phyloP scores from a whole-genome alignment of 257 asterid species.

The Buddleja alternifolia region DNA sequence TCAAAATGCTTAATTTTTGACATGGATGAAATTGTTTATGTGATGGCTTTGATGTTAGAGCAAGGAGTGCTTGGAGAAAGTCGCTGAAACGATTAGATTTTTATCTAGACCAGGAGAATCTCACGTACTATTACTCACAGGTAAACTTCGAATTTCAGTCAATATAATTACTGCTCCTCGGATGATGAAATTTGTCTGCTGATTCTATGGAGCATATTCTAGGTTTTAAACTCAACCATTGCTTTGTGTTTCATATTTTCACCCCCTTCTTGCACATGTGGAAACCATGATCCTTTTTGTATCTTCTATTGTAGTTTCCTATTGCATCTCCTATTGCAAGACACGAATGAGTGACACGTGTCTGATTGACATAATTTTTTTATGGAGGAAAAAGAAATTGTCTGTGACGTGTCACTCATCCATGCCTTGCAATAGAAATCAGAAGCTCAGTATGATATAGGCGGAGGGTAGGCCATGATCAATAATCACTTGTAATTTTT shows the following conservation, averaged over 20 bases:
- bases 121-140: constrained; percentile 78
- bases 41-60: constrained; percentile 59
- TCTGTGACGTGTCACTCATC: too few species aligned
- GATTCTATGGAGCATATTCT: constrained; percentile 8
- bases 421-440: background rate
- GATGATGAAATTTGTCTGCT: background rate
- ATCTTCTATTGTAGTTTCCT: background rate
- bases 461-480: background rate
- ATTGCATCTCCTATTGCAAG: too few species aligned
- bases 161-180: constrained; percentile 2
- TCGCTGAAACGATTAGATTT: constrained; percentile 70
- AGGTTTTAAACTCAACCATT: background rate
- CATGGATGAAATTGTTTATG: constrained; percentile 9
- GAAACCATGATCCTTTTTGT: background rate
- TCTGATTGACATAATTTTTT: too few species aligned
- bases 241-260: background rate
- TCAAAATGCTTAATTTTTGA: background rate
- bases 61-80: constrained; percentile 96
- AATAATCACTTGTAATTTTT: constrained; percentile 8
- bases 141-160: constrained; percentile 37
- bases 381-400: too few species aligned
- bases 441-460: background rate
- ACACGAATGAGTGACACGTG: too few species aligned
- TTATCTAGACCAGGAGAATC: constrained; percentile 64
- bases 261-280: background rate